Base-by-base conservation (phyloP, 106 monocot genomes). In the Platanthera zijinensis region DNA sequence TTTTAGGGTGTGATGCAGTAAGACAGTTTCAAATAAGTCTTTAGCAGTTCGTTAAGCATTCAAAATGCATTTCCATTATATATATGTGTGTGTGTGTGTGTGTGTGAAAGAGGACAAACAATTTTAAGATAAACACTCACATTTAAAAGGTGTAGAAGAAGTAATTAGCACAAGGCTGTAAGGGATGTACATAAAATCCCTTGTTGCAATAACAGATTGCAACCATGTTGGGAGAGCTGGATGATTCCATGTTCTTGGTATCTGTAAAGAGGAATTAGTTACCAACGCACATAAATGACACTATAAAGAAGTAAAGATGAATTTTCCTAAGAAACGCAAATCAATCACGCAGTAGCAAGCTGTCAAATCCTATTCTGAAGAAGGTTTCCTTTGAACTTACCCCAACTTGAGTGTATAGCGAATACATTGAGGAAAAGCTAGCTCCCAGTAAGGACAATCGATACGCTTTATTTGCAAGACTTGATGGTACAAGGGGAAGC, bases 221-320 rank as follows among this genome's bases (percentile, higher is more conserved):
- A 92, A 83, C 92, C 92, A 95, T 54, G 78, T 3, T 71, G 90
- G 90, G 48, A 89, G 72, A 3, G 85, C 72, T 45, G 78, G 82
- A 51, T 92, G 62, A 73, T 91, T 96, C 90, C 96, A 93, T 50
- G 89, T 83, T 52, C 86, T 85, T 46, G 96, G 96, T 82, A 81
- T 84, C 96, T 96, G 84, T 22, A 66, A 85, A 77, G 74, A 47
- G 53, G 25, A 69, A 74, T 5, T 5, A 75, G 50, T 50, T 57
- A 56, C 3, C 1, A 63, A 45, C 8, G 22, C 52, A 51, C 28
- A 53, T 69, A 71, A 10, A 71, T 18, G 10, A 7, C 18, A 50
- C 21, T 73, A 25, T 66, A 57, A 28, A 12, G n/a, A 50, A 75
- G 48, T 71, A 57, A 32, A 71, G 61, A 70, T 7, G 46, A 47